Evolutionary conservation across 2,329 filamentous ascomycete species (phyloP), one percentile per base, ranked within the genome.

Genomic region (Botrytis hyacinthi): DNA sequence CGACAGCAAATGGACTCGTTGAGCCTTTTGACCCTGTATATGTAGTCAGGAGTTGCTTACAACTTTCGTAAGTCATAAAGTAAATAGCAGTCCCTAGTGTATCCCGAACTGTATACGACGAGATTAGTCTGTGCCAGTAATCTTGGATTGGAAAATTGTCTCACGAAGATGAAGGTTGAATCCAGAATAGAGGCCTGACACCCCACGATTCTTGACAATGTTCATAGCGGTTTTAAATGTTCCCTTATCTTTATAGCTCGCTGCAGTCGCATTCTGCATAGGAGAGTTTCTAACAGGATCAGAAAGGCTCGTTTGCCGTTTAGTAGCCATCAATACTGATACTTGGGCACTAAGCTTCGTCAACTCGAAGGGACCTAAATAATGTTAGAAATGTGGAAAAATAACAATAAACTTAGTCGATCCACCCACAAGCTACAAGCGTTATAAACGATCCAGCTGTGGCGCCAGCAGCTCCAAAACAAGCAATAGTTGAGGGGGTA

Each of bases 291-390:
- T 79, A 70, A 81, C 80, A 70, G 80, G 76, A 44, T 81, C 78
- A n/a, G 79, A 80, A 37, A 79, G 48, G 60, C 78, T 80, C 26
- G 82, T 80, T 63, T 85, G 84, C 75, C 86, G 85, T 76, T 87
- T 85, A 73, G 87, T 85, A 29, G 91, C 91, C 84, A 95, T 89
- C 74, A 95, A 84, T 18, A 94, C 92, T 2, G 93, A 94, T 32
- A 96, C 92, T 81, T 97, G 93, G 26, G 93, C 93, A 81, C 92
- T 95, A 74, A 96, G 86, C 82, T 97, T 97, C n/a, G 93, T 95
- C 81, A 97, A 87, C 82, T 97, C 93, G 80, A 97, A 97, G 1
- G 93, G 93, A 80, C 90, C 90, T 92, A 73, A 20, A 22, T 20
- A 40, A 14, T 60, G 72, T 77, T 71, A 75, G 75, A 74, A 73